Base-by-base conservation (phyloP, 176 grass and related monocot genomes). In the Zoysia japonica region DNA sequence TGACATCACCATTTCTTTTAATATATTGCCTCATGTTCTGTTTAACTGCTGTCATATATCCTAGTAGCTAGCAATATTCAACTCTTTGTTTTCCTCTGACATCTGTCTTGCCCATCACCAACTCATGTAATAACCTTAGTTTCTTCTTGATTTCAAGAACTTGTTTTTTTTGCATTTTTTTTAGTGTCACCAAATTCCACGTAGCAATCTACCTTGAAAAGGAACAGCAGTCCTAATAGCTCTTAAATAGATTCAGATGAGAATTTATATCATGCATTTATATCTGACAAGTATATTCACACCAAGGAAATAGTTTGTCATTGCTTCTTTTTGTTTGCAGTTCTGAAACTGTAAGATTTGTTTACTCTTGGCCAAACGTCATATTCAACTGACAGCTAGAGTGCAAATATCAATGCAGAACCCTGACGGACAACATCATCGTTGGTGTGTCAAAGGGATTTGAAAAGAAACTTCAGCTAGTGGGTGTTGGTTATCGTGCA, bases 391-490 rank as follows among this genome's bases (percentile, higher is more conserved):
- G 40, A 80, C 64, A 76, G 50, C 47, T 43, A 28, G 28, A 44
- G 6, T 77, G 2, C 7, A 79, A 65, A 83, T 77, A 62, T 64
- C 68, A 85, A 87, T 61, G 80, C 87, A 99, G 96, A 79, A 94
- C 96, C 62, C 65, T 99, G 72, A 90, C 85, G 7, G 90, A 94
- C 72, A 99, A 99, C 88, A 93, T 93, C 88, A 83, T 93, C 38
- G 88, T 95, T 28, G 96, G 92, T 38, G 92, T 99, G 16, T 99
- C 96, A 16, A 94, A 95, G 71, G 96, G 96, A 83, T 99, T 99
- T 11, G 92, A 99, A 4, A 99, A 99, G 78, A 84, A 68, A 59
- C 96, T 99, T 77, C 88, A 91, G 42, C 74, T 99, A 48, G 83
- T 95, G 17, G 96, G 96, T 7, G 96, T 99, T 4, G 96, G 96